Conservation (phyloP, 768 basidiomycete species). For the Kwoniella pini region DNA sequence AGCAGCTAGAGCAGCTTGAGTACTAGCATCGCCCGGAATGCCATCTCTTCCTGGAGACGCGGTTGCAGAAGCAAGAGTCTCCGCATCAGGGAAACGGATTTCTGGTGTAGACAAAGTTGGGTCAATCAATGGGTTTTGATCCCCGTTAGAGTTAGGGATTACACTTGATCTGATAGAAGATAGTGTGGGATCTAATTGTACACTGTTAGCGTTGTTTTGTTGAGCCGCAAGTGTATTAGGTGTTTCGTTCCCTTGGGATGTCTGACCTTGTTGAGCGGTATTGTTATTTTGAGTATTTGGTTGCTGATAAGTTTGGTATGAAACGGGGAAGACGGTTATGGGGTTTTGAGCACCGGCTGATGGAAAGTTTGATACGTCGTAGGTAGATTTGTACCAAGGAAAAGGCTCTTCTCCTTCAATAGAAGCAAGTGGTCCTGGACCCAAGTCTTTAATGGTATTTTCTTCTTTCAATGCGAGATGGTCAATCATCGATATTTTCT, state of each 20-base stretch:
- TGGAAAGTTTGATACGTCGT: constrained; percentile 16
- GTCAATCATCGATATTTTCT: constrained; percentile 18
- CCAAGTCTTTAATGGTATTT: neutral
- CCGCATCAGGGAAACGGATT: constrained; percentile 24
- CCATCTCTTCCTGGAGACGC: constrained; percentile 17
- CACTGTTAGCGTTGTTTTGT: constrained; percentile 7
- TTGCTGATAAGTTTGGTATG: constrained; percentile 14
- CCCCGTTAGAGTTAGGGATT: constrained; percentile 3
- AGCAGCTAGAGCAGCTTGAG: constrained; percentile 6
- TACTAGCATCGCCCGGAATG: constrained; percentile 1
- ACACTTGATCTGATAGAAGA: constrained; percentile 35
- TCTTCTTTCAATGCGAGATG: constrained; percentile 9
- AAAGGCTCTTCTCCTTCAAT: constrained; percentile 15
- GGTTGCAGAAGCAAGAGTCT: constrained; percentile 27
- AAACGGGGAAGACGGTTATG: constrained; percentile 30
- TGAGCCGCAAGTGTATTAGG: neutral
- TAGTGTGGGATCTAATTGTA: constrained; percentile 26
- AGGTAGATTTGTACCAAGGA: constrained; percentile 15
- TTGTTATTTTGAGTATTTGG: neutral
- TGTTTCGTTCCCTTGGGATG: neutral
- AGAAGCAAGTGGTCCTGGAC: neutral
- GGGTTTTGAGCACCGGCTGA: constrained; percentile 16
- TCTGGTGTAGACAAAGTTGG: constrained; percentile 11
- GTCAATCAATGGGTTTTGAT: constrained; percentile 3
- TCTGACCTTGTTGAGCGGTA: neutral